Base-by-base conservation (phyloP, 495 filamentous ascomycete species). In the Pseudevernia furfuracea region DNA sequence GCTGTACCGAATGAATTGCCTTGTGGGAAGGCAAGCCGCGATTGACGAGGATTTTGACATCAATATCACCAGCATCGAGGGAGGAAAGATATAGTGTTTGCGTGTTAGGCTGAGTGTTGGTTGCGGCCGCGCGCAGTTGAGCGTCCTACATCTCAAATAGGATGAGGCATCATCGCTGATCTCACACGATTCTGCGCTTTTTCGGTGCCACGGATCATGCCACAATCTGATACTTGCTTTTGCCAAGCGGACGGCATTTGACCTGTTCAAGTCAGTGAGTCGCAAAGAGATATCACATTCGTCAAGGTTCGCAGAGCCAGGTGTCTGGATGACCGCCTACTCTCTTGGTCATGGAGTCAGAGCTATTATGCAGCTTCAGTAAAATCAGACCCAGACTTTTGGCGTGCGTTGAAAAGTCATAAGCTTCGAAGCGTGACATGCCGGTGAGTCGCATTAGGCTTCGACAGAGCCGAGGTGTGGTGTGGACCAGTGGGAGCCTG, bases 21-120 rank as follows among this genome's bases (percentile, higher is more conserved):
- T 77, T 23, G 63, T 74, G 23, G 75, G 74, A 25, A 58, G 72
- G 44, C 57, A 72, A 37, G 77, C 77, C 12, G 57, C 28, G 0
- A 57, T 44, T 15, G 62, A 67, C 41, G 77, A 78, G 66, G 72
- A 74, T 53, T 79, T 78, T 63, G 77, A 79, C 69, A 70, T 79
- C 28, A 77, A 78, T 67, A 69, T 79, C 46, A 52, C 64, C n/a
- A 56, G 62, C 19, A 66, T 46, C 36, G 62, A 66, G 23, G 62
- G 66, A 30, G 58, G 38, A 21, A 15, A 11, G 14, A 64, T 17
- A 30, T 64, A 23, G n/a, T 8, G 15, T 41, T 6, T n/a, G 3
- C 2, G 19, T 1, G 28, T 15, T 12, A 53, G 49, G 46, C 46
- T 49, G 12, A 9, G 49, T 53, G 23, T 17, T 32, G 11, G 11